phyloP scores from a whole-genome alignment of 176 grass and related monocot genomes.

The Juncus inflexus region DNA sequence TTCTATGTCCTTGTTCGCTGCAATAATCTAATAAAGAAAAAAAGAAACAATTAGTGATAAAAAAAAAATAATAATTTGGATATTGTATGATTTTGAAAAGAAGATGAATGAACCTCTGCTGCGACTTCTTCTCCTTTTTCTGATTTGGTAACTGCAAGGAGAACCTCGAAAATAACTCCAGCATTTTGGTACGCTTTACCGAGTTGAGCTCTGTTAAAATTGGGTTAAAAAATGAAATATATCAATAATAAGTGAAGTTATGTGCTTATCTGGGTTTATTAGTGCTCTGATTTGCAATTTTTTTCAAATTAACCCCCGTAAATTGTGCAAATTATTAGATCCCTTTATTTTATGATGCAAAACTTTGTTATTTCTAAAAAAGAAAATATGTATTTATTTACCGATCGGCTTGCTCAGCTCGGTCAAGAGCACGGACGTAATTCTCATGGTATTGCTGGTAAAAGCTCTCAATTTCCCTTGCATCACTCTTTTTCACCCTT shows the following conservation, averaged over 20 bases:
- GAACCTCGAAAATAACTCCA: constrained; percentile 89
- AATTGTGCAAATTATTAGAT: too few species aligned
- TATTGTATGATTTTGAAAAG: background rate
- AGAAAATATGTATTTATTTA: constrained; percentile 21
- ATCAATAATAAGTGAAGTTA: background rate
- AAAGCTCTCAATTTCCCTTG: constrained; percentile 88
- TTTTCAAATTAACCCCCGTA: background rate
- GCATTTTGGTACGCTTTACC: constrained; percentile 93
- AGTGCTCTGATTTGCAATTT: background rate
- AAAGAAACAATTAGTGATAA: background rate
- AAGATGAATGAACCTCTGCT: constrained; percentile 51
- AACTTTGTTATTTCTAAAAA: too few species aligned
- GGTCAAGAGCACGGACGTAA: constrained; percentile 81
- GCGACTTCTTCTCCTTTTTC: constrained; percentile 95
- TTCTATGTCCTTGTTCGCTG: constrained; percentile 67
- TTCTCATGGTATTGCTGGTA: constrained; percentile 96
- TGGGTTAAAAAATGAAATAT: background rate
- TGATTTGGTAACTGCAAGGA: constrained; percentile 84
- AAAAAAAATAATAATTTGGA: background rate
- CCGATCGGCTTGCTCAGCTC: constrained; percentile 90
- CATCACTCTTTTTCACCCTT: constrained; percentile 83
- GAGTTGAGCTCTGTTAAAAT: constrained; percentile 51
- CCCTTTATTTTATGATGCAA: too few species aligned
- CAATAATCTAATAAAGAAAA: constrained; percentile 53
- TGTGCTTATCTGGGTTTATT: background rate